These are phyloP conservation scores for Naumovozyma baii DNA, from an alignment of 805 yeast genomes.

Conservation along the genomic window DNA sequence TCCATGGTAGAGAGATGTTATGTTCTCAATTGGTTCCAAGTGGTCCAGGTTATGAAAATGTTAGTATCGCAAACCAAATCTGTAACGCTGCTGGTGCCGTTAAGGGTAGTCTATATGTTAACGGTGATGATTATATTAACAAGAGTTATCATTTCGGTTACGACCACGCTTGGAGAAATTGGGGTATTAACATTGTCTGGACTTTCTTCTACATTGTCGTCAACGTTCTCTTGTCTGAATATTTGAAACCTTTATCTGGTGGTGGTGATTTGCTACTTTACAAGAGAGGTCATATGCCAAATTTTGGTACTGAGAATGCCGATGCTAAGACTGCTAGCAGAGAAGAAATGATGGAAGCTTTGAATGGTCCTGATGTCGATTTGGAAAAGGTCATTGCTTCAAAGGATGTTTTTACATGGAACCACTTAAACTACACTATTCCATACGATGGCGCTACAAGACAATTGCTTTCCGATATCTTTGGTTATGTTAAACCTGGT, in stretches of 20 bases:
- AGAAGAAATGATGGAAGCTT: conserved; percentile 33
- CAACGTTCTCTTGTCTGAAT: conserved; percentile 32
- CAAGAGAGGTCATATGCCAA: conserved; percentile 37
- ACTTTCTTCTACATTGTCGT: conserved; percentile 31
- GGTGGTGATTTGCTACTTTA: conserved; percentile 36
- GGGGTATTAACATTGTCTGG: conserved; percentile 48
- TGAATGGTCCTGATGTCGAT: conserved; percentile 28
- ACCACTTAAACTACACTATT: conserved; percentile 55
- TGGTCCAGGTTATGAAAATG: conserved; percentile 45
- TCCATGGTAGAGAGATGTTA: conserved; percentile 41
- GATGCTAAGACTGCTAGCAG: conserved; percentile 32
- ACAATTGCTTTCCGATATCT: conserved; percentile 43
- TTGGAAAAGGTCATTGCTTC: conserved; percentile 28
- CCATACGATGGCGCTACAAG: conserved; percentile 52
- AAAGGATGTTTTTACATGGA: conserved; percentile 61
- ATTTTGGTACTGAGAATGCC: conserved; percentile 27
- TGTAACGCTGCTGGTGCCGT: conserved; percentile 47
- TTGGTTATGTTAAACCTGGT: conserved; percentile 74
- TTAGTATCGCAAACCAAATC: conserved; percentile 33
- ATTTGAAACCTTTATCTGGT: conserved; percentile 29
- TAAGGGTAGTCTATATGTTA: conserved; percentile 36
- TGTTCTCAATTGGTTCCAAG: conserved; percentile 44
- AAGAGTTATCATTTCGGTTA: conserved; percentile 33
- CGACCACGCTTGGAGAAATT: conserved; percentile 50
- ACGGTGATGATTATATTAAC: conserved; percentile 42